Conservation (phyloP, 208 protist species). For the Strigomonas oncopelti region DNA sequence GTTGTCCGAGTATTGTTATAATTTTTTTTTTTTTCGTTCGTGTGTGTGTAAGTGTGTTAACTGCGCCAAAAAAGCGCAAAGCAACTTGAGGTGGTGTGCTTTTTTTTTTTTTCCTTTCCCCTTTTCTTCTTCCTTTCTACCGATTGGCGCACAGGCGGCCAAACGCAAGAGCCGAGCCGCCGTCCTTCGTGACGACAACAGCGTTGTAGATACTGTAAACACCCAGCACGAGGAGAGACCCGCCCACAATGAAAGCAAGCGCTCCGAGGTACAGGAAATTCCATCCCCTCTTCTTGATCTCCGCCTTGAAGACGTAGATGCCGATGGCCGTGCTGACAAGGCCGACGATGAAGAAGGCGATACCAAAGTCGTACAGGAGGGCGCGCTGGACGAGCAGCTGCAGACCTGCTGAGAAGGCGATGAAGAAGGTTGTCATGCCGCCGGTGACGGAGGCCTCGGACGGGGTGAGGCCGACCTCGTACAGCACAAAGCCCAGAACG, state of each 20-base stretch:
- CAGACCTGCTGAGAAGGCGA: slow-evolving; percentile 62
- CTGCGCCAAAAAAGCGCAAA: not conserved
- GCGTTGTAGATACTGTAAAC: slow-evolving; percentile 74
- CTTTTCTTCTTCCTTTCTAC: not conserved
- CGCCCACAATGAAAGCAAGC: slow-evolving; percentile 57
- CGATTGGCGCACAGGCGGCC: slow-evolving; percentile 37
- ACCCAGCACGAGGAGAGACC: slow-evolving; percentile 64
- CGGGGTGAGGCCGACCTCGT: slow-evolving; percentile 68
- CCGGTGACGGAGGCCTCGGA: slow-evolving; percentile 73
- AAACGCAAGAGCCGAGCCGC: slow-evolving; percentile 51
- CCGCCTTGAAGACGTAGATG: slow-evolving; percentile 67
- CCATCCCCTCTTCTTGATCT: slow-evolving; percentile 61
- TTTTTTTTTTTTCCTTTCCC: slow-evolving; percentile 8
- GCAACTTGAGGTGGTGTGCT: not conserved
- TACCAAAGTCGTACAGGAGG: slow-evolving; percentile 57
- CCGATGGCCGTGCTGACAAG: slow-evolving; percentile 54
- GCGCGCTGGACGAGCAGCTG: slow-evolving; percentile 51
- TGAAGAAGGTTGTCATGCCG: slow-evolving; percentile 76
- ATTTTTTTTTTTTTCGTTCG: slow-evolving; percentile 6
- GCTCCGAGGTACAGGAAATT: slow-evolving; percentile 62
- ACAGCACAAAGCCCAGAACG: slow-evolving; percentile 78
- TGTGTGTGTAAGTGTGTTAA: not conserved
- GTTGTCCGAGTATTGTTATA: too few relatives aligned
- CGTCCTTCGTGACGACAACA: slow-evolving; percentile 23
- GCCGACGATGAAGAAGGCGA: slow-evolving; percentile 63